Evolutionary conservation across 306 rosid genomes (phyloP).

Genomic region (Styphnolobium japonicum): DNA sequence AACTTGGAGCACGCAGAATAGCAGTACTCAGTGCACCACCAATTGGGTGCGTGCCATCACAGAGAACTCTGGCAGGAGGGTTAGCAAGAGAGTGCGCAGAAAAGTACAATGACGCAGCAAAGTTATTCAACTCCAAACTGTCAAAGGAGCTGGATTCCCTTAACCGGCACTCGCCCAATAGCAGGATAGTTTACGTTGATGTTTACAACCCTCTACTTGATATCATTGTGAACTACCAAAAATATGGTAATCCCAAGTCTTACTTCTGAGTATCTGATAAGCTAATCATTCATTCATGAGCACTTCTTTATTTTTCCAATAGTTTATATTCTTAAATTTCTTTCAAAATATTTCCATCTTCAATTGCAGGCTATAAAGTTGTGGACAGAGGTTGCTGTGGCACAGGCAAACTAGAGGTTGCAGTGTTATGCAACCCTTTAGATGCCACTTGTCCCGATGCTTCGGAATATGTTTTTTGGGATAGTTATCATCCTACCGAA

Average conservation of each 20-base stretch:
- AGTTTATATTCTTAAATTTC: neutral
- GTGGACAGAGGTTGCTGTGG: slow-evolving; percentile 75
- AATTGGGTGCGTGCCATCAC: slow-evolving; percentile 77
- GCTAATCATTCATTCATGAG: neutral
- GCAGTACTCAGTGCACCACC: slow-evolving; percentile 67
- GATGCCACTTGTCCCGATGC: slow-evolving; percentile 45
- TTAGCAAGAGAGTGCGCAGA: slow-evolving; percentile 48
- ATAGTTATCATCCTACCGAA: slow-evolving; percentile 75
- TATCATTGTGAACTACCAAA: slow-evolving; percentile 50
- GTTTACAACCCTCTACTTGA: slow-evolving; percentile 59
- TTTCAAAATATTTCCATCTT: neutral
- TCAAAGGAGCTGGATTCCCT: slow-evolving; percentile 20
- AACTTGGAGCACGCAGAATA: slow-evolving; percentile 59
- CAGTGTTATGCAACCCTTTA: slow-evolving; percentile 54
- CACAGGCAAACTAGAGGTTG: slow-evolving; percentile 58
- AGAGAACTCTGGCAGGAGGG: slow-evolving; percentile 76
- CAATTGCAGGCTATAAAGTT: slow-evolving; percentile 44
- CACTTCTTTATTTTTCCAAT: neutral
- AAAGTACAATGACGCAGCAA: slow-evolving; percentile 57
- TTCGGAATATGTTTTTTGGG: slow-evolving; percentile 61
- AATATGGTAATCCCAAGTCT: slow-evolving; percentile 36
- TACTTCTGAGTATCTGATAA: neutral
- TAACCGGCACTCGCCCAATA: slow-evolving; percentile 1
- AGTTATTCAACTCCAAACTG: slow-evolving; percentile 54
- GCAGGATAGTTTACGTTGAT: slow-evolving; percentile 55